Conservation (phyloP, 805 yeast genomes). For the Ogataea minuta region DNA sequence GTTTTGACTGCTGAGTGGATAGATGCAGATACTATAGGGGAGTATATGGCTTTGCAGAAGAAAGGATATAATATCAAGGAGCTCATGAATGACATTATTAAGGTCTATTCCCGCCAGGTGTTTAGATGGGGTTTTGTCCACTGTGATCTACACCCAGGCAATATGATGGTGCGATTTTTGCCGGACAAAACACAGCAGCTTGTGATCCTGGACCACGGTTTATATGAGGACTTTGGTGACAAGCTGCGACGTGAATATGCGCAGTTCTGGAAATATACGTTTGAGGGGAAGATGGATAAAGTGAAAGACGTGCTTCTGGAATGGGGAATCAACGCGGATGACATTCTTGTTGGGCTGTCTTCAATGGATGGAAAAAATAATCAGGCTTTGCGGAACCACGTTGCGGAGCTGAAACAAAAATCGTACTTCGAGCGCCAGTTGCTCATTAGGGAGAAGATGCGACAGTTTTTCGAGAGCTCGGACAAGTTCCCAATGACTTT, state of each 20-base stretch:
- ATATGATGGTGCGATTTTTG: slow-evolving; percentile 52
- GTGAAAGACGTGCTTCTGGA: slow-evolving; percentile 46
- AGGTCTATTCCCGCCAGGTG: slow-evolving; percentile 54
- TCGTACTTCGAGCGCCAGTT: slow-evolving; percentile 42
- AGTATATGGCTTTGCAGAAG: slow-evolving; percentile 41
- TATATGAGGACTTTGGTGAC: slow-evolving; percentile 54
- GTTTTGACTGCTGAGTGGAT: slow-evolving; percentile 74
- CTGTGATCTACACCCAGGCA: slow-evolving; percentile 83
- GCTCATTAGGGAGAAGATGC: slow-evolving; percentile 46
- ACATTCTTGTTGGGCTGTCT: slow-evolving; percentile 57
- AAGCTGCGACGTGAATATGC: slow-evolving; percentile 56
- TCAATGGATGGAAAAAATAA: slow-evolving; percentile 42
- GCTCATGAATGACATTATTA: slow-evolving; percentile 51
- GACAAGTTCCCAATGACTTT: slow-evolving; percentile 65
- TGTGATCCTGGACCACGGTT: slow-evolving; percentile 74
- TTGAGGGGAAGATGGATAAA: slow-evolving; percentile 48
- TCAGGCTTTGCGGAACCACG: slow-evolving; percentile 22
- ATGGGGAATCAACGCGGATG: slow-evolving; percentile 74
- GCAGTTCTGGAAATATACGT: slow-evolving; percentile 60
- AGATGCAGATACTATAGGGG: slow-evolving; percentile 61
- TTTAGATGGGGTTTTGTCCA: slow-evolving; percentile 69
- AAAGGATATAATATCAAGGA: slow-evolving; percentile 38
- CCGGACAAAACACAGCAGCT: slow-evolving; percentile 45
- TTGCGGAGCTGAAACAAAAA: slow-evolving; percentile 29
- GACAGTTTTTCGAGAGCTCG: slow-evolving; percentile 57